phyloP scores from a whole-genome alignment of 306 rosid genomes.

The Macrotyloma uniflorum region DNA sequence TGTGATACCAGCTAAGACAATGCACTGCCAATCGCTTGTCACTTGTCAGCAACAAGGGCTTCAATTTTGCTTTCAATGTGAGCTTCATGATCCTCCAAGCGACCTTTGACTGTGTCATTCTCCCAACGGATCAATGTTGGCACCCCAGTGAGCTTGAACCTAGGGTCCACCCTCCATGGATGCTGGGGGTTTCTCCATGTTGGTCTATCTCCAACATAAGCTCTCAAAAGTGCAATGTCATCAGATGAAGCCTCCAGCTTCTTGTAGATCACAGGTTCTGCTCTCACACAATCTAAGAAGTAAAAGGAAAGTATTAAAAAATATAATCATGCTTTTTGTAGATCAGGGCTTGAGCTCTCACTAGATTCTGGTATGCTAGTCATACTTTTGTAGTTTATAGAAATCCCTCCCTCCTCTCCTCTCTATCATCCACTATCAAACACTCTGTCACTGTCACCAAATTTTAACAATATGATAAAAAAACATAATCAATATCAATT shows the following conservation, averaged over 20 bases:
- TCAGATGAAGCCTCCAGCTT: conserved; percentile 66
- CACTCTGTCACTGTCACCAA: background rate
- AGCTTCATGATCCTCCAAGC: conserved; percentile 88
- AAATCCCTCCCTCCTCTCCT: background rate
- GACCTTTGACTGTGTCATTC: conserved; percentile 62
- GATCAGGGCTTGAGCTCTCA: conserved; percentile 81
- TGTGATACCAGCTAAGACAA: background rate
- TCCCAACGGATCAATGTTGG: conserved; percentile 85
- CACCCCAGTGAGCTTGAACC: conserved; percentile 78
- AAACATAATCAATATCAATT: background rate
- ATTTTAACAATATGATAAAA: background rate
- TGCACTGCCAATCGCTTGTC: conserved; percentile 30
- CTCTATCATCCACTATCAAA: no score
- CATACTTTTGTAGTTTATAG: background rate
- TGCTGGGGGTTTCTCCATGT: conserved; percentile 88
- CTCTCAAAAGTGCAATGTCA: conserved; percentile 71
- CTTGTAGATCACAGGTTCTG: conserved; percentile 84
- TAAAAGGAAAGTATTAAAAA: background rate
- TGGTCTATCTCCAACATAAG: conserved; percentile 83
- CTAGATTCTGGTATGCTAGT: background rate
- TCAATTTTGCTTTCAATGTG: conserved; percentile 73
- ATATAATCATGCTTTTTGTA: conserved; percentile 51
- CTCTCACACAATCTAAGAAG: conserved; percentile 81
- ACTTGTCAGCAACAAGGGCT: conserved; percentile 61
- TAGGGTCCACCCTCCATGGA: conserved; percentile 81